Evolutionary conservation across 352 stramenopile species (phyloP).

Genomic region (Saprolegnia diclina): DNA sequence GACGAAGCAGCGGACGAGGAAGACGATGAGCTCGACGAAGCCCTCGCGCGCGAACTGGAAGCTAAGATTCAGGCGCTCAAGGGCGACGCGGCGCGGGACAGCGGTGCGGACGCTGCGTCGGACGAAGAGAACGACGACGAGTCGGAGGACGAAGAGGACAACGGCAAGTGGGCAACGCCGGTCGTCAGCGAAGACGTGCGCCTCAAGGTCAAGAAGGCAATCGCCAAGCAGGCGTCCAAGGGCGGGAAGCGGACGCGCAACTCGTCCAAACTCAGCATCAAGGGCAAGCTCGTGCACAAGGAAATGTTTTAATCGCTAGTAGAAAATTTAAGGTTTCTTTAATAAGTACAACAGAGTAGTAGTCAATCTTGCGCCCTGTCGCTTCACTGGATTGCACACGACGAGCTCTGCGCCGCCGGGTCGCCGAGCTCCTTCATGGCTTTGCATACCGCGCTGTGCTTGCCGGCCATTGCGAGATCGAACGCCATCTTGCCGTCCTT

Average conservation of each 20-base stretch:
- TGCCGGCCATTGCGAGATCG: slow-evolving; percentile 88
- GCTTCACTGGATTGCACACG: slow-evolving; percentile 72
- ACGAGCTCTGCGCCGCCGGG: slow-evolving; percentile 74
- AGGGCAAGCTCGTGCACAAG: slow-evolving; percentile 80
- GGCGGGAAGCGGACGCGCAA: slow-evolving; percentile 66
- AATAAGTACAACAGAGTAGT: slow-evolving; percentile 12
- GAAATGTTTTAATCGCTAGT: slow-evolving; percentile 51
- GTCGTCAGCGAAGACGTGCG: slow-evolving; percentile 35
- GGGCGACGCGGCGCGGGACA: slow-evolving; percentile 32
- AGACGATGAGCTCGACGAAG: slow-evolving; percentile 30
- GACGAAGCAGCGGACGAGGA: slow-evolving; percentile 40
- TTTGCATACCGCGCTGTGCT: slow-evolving; percentile 89
- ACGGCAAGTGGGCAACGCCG: slow-evolving; percentile 17
- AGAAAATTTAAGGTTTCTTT: slow-evolving; percentile 21
- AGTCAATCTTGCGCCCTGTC: too few relatives aligned
- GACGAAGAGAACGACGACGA: slow-evolving; percentile 34
- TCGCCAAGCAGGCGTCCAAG: slow-evolving; percentile 48
- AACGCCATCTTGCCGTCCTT: slow-evolving; percentile 87
- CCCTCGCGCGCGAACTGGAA: slow-evolving; percentile 30
- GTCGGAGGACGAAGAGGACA: slow-evolving; percentile 11
- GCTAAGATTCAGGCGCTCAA: slow-evolving; percentile 31
- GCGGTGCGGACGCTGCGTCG: slow-evolving; percentile 37
- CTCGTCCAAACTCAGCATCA: slow-evolving; percentile 77
- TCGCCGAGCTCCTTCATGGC: slow-evolving; percentile 91
- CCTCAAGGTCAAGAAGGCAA: slow-evolving; percentile 56